Evolutionary conservation across 768 basidiomycete genomes (phyloP).

Genomic region (Tylopilus subfusipes): DNA sequence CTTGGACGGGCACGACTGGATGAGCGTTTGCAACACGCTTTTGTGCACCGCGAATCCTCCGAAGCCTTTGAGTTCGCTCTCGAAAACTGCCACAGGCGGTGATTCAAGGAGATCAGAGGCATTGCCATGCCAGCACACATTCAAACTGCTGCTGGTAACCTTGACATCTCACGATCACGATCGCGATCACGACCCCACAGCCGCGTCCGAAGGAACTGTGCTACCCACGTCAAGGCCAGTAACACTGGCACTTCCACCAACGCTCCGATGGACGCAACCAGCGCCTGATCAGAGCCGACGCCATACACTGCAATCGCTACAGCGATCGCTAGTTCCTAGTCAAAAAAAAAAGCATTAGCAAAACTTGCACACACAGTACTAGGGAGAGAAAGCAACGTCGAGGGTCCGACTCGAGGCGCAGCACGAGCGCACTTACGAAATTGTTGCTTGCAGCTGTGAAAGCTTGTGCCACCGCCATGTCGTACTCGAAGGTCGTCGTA

Average conservation of each 20-base stretch:
- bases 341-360: background rate
- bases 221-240: constrained; percentile 63
- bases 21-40: constrained; percentile 14
- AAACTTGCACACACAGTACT: background rate
- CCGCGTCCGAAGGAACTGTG: constrained; percentile 44
- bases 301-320: constrained; percentile 78
- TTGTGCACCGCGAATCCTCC: constrained; percentile 15
- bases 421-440: constrained; percentile 44
- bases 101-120: no score
- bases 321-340: constrained; percentile 77
- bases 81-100: no score
- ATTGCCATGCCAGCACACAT: no score
- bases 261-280: constrained; percentile 78
- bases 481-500: no score
- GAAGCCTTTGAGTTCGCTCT: constrained; percentile 1
- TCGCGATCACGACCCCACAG: constrained; percentile 31
- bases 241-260: constrained; percentile 83
- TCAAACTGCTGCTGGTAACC: no score
- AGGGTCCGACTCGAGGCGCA: no score
- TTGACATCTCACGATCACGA: background rate
- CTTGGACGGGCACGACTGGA: constrained; percentile 20
- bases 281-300: constrained; percentile 70
- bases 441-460: constrained; percentile 83
- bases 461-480: no score
- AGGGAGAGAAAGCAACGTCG: no score